Conservation (phyloP, 108 stramenopile genomes). For the Epipyxis sp. region DNA sequence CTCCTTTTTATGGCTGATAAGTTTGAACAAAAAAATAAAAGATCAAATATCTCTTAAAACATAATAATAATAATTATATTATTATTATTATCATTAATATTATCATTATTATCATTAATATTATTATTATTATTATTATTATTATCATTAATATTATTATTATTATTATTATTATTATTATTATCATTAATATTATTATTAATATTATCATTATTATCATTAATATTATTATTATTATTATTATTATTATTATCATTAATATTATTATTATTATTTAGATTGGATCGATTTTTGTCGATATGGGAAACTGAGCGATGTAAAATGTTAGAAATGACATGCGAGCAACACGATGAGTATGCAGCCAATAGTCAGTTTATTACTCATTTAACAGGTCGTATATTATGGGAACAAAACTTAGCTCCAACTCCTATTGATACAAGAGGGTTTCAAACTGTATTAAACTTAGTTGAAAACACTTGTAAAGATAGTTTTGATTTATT, state of each 20-base stretch:
- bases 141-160: too few species aligned
- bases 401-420: constrained; percentile 79
- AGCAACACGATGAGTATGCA: constrained; percentile 87
- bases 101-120: too few species aligned
- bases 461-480: constrained; percentile 83
- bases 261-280: constrained; percentile 33
- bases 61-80: too few species aligned
- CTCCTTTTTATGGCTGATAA: too few species aligned
- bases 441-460: constrained; percentile 87
- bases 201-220: too few species aligned
- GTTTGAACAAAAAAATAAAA: too few species aligned
- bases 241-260: neutral
- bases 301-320: constrained; percentile 96
- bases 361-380: constrained; percentile 97
- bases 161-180: too few species aligned
- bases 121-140: too few species aligned
- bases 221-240: too few species aligned
- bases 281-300: constrained; percentile 86
- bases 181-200: too few species aligned
- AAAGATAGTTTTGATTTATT: constrained; percentile 96
- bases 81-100: too few species aligned
- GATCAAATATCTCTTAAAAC: too few species aligned
- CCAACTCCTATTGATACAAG: constrained; percentile 92
- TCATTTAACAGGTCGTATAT: constrained; percentile 93
- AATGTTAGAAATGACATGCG: constrained; percentile 95